Evolutionary conservation across 2,329 filamentous ascomycete species (phyloP).

Genomic region (Magnaporthiopsis poae): DNA sequence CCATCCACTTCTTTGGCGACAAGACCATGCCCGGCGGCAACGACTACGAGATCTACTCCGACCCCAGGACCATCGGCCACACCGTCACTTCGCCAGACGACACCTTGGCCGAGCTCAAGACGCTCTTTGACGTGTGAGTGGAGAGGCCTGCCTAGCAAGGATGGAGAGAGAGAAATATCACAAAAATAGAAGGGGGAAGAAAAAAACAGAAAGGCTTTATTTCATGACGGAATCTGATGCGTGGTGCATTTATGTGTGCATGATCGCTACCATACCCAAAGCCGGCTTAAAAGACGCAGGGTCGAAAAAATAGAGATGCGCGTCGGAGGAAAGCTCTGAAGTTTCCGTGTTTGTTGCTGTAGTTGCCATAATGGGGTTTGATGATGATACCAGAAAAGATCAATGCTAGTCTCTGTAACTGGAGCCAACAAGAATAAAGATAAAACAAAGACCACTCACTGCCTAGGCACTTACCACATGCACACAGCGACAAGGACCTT

Average conservation of each 20-base stretch:
- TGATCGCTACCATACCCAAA: neutral
- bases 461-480: neutral
- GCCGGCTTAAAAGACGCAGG: neutral
- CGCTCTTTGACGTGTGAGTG: slow-evolving; percentile 60
- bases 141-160: neutral
- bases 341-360: neutral
- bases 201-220: neutral
- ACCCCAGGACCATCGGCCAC: slow-evolving; percentile 75
- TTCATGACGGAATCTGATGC: neutral
- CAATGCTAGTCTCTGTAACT: neutral
- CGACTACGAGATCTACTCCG: slow-evolving; percentile 86
- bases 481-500: neutral
- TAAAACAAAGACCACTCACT: neutral
- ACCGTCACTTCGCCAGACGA: slow-evolving; percentile 72
- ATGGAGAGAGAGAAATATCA: neutral
- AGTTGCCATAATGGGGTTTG: neutral
- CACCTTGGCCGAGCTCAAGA: slow-evolving; percentile 68
- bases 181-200: neutral
- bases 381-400: neutral
- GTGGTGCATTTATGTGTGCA: neutral
- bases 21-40: slow-evolving; percentile 88
- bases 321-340: neutral
- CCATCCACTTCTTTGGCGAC: slow-evolving; percentile 96
- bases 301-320: neutral
- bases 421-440: neutral